Base-by-base conservation (phyloP, 768 basidiomycete species). In the Tricholoma sp. region DNA sequence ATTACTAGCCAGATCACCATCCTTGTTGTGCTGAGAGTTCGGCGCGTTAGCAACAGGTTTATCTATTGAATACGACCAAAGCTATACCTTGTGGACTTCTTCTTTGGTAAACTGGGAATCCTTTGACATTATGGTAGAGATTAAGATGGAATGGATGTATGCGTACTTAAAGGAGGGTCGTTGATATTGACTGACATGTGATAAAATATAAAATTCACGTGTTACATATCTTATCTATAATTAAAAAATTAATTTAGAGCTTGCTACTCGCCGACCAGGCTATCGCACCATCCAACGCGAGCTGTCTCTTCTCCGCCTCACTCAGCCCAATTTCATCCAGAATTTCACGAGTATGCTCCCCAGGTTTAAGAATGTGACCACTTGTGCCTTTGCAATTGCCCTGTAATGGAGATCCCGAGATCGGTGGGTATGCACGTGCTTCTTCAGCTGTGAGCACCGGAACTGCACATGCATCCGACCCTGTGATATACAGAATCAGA, bases 391-490 rank as follows among this genome's bases (percentile, higher is more conserved):
- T n/a, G n/a, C n/a, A n/a, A 7, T 56, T 36, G 24, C 42, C 54
- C 32, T 55, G 37, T 12, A 53, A 31, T 47, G 49, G 20, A 47
- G 72, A 62, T 28, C 65, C 66, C 28, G 45, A 56, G 13, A 85
- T 64, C 29, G 65, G 67, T 15, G 84, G 84, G 63, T 86, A 85
- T 42, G 79, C 69, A 1, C 74, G 77, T 4, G 86, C 88, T 75
- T 91, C 89, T 24, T 70, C 63, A 0, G 85, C 79, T 4, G 81
- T 76, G 28, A 91, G 74, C 31, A 91, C 85, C 0, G 89, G 89
- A 12, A 88, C 70, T 9, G 78, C 79, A 64, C 89, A 91, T 7
- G 87, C 84, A 57, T 91, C 89, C 11, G 80, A 85, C 29, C 78
- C 89, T 91, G 63, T 17, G 39, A 20, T 24, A 39, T 39, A 11